phyloP scores from a whole-genome alignment of 2,329 filamentous ascomycete species.

The Botryosphaeria dothidea region DNA sequence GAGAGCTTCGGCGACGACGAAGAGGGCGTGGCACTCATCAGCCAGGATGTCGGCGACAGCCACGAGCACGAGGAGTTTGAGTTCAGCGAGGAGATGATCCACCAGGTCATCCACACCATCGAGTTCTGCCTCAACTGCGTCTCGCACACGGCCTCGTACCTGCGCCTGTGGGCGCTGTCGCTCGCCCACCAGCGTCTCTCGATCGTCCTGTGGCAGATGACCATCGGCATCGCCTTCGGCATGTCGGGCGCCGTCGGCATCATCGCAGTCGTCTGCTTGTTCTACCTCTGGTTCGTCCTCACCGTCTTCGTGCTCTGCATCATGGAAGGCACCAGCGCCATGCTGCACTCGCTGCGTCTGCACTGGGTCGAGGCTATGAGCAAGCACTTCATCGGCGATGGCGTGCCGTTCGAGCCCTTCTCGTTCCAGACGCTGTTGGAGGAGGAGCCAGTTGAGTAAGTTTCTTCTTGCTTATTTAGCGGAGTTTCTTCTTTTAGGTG shows the following conservation, averaged over 20 bases:
- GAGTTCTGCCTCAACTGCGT: conserved; percentile 99
- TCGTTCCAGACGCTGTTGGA: conserved; percentile 83
- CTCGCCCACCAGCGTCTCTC: conserved; percentile 97
- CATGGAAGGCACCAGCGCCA: conserved; percentile 95
- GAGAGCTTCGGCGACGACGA: conserved; percentile 73
- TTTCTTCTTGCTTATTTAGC: background rate
- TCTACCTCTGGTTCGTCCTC: conserved; percentile 88
- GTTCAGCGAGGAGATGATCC: conserved; percentile 96
- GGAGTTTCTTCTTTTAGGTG: background rate
- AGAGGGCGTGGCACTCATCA: conserved; percentile 84
- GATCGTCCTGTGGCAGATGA: conserved; percentile 96
- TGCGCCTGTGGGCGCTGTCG: conserved; percentile 96
- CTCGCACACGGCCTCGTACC: conserved; percentile 96
- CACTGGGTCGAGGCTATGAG: conserved; percentile 98
- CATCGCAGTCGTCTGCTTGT: conserved; percentile 77
- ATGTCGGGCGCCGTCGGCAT: conserved; percentile 69
- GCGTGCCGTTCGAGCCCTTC: conserved; percentile 82
- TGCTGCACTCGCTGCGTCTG: conserved; percentile 87
- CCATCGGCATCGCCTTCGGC: conserved; percentile 73
- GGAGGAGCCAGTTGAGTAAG: conserved; percentile 61
- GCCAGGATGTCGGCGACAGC: conserved; percentile 70
- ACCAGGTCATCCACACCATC: conserved; percentile 98
- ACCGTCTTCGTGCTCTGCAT: conserved; percentile 79
- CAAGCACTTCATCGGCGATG: conserved; percentile 92
- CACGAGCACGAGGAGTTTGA: conserved; percentile 96